phyloP scores from a whole-genome alignment of 176 grass and related monocot species.

The Oryza glumipatula region DNA sequence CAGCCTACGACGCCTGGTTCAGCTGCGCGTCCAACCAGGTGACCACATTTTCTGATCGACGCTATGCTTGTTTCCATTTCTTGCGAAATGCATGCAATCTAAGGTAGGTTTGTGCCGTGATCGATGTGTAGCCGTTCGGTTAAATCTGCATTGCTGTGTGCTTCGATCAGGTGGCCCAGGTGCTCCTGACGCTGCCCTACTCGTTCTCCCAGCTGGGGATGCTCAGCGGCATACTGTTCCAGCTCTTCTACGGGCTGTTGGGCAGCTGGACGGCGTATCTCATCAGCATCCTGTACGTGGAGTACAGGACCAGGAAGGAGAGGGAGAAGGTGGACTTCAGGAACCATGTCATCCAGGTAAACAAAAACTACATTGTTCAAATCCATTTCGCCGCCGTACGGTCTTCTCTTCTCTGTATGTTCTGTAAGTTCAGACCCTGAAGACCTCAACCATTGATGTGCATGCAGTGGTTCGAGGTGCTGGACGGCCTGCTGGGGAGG shows the following conservation, averaged over 20 bases:
- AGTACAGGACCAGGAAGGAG: conserved; percentile 95
- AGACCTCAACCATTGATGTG: neutral
- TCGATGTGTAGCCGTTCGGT: too few relatives aligned
- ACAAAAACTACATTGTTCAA: neutral
- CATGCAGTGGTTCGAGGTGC: conserved; percentile 98
- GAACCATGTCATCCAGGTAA: conserved; percentile 98
- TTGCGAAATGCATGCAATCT: neutral
- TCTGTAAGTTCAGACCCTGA: neutral
- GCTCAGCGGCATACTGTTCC: conserved; percentile 92
- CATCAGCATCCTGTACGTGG: conserved; percentile 94
- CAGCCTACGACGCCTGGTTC: conserved; percentile 98
- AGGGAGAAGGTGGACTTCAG: conserved; percentile 97
- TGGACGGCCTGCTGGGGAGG: conserved; percentile 90
- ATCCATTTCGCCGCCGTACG: neutral
- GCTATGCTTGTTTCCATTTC: neutral
- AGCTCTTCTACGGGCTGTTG: conserved; percentile 89
- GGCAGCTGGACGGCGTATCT: conserved; percentile 99
- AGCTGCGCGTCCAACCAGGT: conserved; percentile 99
- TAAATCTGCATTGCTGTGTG: neutral
- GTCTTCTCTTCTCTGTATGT: neutral
- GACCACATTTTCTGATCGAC: neutral
- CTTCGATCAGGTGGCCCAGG: conserved; percentile 87
- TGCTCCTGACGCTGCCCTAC: conserved; percentile 93
- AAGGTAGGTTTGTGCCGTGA: neutral
- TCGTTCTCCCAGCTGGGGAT: conserved; percentile 99